Evolutionary conservation across 306 rosid species (phyloP).

Genomic region (Cucurbita maxima): DNA sequence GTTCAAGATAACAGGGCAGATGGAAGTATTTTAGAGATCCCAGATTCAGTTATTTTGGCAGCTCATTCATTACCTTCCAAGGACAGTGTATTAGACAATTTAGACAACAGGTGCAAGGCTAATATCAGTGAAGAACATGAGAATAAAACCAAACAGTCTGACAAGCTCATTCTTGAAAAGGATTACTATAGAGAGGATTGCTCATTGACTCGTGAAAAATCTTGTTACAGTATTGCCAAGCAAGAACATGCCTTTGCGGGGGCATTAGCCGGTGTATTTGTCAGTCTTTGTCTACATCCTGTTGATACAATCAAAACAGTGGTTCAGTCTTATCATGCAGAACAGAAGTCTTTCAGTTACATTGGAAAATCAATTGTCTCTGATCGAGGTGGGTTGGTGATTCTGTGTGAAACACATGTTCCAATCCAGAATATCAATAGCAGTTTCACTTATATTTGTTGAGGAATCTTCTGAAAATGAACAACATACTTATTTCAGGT

Average conservation of each 20-base stretch:
- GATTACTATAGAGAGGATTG: constrained; percentile 19
- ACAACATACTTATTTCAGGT: constrained; percentile 36
- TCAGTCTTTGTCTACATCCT: constrained; percentile 89
- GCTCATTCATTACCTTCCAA: constrained; percentile 25
- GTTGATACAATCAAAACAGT: constrained; percentile 91
- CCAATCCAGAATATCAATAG: constrained; percentile 4
- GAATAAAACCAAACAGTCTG: constrained; percentile 17
- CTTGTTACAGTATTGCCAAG: constrained; percentile 31
- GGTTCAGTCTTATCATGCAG: constrained; percentile 53
- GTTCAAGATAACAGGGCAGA: constrained; percentile 19
- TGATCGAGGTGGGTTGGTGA: constrained; percentile 58
- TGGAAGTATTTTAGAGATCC: constrained; percentile 14
- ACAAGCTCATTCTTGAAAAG: constrained; percentile 14
- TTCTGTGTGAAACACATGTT: constrained; percentile 2
- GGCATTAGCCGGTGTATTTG: constrained; percentile 84
- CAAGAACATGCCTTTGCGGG: constrained; percentile 93
- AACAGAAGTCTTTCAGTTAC: constrained; percentile 56
- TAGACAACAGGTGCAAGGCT: constrained; percentile 15
- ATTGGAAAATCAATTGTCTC: constrained; percentile 76
- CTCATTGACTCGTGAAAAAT: constrained; percentile 22
- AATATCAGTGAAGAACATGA: constrained; percentile 29
- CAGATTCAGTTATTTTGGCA: constrained; percentile 19
- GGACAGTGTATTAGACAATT: constrained; percentile 17
- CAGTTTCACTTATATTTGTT: constrained; percentile 1
- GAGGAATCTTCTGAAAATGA: background rate